Evolutionary conservation across 1,284 basidiomycete genomes (phyloP).

Genomic region (Megacollybia platyphylla): DNA sequence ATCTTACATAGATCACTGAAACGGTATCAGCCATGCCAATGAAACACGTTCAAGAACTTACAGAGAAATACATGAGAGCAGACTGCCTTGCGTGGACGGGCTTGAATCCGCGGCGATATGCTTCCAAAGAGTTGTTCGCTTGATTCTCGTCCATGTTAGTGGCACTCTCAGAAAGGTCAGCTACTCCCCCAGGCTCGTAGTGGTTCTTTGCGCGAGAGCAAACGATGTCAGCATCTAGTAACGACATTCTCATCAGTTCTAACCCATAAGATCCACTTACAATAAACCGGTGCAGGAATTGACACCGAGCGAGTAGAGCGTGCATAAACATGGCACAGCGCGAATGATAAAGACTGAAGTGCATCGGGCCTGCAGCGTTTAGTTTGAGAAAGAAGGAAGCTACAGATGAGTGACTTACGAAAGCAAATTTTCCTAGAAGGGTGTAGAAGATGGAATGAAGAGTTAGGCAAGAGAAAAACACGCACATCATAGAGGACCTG

Average conservation of each 20-base stretch:
- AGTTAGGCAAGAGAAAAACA: conserved; percentile 4
- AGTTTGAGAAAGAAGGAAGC: not conserved
- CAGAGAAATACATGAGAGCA: conserved; percentile 1
- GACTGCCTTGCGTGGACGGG: not conserved
- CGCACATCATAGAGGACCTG: conserved; percentile 26
- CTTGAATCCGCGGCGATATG: conserved; percentile 1
- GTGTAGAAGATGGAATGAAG: conserved; percentile 3
- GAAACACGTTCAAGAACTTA: not conserved
- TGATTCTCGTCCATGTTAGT: not conserved
- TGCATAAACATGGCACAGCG: conserved; percentile 73
- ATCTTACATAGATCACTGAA: too few relatives aligned
- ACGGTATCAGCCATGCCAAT: too few relatives aligned
- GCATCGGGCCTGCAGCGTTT: conserved; percentile 38
- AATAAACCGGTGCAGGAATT: conserved; percentile 75
- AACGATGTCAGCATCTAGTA: conserved; percentile 70
- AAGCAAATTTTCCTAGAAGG: conserved; percentile 18
- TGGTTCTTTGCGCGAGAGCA: conserved; percentile 72
- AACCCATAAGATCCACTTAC: conserved; percentile 26
- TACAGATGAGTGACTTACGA: conserved; percentile 11
- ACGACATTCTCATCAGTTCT: conserved; percentile 1
- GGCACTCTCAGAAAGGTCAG: not conserved
- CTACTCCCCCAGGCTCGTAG: conserved; percentile 40
- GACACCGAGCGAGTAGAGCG: conserved; percentile 75
- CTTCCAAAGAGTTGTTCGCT: not conserved
- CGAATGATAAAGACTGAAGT: conserved; percentile 60